Conservation (phyloP, 2,329 filamentous ascomycete genomes). For the Ophiostoma ips region DNA sequence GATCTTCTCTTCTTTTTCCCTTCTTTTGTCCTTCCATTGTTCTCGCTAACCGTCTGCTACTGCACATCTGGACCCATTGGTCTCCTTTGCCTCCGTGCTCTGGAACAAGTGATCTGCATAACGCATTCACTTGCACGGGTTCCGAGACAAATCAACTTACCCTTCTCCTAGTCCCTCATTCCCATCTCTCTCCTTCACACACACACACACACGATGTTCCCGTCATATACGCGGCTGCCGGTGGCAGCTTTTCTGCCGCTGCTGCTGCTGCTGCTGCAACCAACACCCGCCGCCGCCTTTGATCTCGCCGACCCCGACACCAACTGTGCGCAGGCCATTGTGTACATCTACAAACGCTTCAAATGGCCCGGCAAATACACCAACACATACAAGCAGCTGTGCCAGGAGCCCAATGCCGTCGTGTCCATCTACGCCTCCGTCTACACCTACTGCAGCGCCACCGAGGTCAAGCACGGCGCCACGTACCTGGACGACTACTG, state of each 20-base stretch:
- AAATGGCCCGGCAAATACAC: slow-evolving; percentile 3
- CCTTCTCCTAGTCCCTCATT: background rate
- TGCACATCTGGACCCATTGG: too few relatives aligned
- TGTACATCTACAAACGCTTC: background rate
- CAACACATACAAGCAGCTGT: slow-evolving; percentile 6
- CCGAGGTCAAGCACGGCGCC: background rate
- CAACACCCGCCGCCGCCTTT: background rate
- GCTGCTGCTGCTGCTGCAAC: background rate
- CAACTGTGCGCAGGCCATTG: slow-evolving; percentile 2
- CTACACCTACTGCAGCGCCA: slow-evolving; percentile 5
- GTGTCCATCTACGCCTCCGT: slow-evolving; percentile 8
- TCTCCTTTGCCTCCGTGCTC: too few relatives aligned
- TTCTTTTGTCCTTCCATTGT: too few relatives aligned
- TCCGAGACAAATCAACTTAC: background rate
- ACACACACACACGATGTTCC: background rate
- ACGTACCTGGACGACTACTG: background rate
- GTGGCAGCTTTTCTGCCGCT: background rate
- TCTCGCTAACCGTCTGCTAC: too few relatives aligned
- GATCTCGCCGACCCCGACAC: background rate
- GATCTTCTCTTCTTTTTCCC: too few relatives aligned
- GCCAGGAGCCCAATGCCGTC: slow-evolving; percentile 6
- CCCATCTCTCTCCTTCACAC: background rate
- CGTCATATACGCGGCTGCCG: slow-evolving; percentile 1
- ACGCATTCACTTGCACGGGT: background rate
- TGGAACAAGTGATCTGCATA: background rate